These are phyloP conservation scores for Carex arenaria DNA, from an alignment of 202 grass and related monocot genomes.

Conservation along the genomic window DNA sequence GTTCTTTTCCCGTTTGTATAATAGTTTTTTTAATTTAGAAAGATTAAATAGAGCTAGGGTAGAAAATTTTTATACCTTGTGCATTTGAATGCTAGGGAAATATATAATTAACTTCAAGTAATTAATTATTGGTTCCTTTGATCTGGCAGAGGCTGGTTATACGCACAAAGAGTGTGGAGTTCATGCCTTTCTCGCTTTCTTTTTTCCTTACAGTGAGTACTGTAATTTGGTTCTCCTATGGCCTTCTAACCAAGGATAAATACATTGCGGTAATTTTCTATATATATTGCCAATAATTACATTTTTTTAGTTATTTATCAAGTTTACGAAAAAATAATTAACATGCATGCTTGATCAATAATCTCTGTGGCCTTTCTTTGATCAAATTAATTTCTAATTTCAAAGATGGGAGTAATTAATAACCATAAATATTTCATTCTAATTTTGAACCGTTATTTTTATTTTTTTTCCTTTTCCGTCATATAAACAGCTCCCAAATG, in stretches of 20 bases:
- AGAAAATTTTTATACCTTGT: not conserved
- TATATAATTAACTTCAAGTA: not conserved
- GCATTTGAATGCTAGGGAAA: not conserved
- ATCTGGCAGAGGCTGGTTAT: conserved; percentile 66
- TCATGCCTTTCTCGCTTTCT: conserved; percentile 91
- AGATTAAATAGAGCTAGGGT: not conserved
- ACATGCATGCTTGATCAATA: not conserved
- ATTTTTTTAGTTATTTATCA: not conserved
- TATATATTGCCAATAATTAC: not conserved
- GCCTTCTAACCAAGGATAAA: conserved; percentile 58
- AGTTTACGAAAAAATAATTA: not conserved
- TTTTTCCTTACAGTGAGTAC: conserved; percentile 80
- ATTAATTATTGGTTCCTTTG: not conserved
- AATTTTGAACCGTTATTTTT: not conserved
- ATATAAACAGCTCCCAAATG: conserved; percentile 40
- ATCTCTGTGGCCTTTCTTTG: no score
- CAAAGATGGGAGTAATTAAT: no score
- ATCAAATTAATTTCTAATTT: no score
- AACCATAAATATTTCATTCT: not conserved
- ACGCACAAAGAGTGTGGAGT: conserved; percentile 95
- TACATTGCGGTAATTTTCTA: conserved; percentile 54
- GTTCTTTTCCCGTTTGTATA: not conserved
- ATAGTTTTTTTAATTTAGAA: not conserved
- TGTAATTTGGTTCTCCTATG: conserved; percentile 81
- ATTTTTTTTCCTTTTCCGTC: not conserved